Conservation (phyloP, 345 rosid species). For the Citrus sp. region DNA sequence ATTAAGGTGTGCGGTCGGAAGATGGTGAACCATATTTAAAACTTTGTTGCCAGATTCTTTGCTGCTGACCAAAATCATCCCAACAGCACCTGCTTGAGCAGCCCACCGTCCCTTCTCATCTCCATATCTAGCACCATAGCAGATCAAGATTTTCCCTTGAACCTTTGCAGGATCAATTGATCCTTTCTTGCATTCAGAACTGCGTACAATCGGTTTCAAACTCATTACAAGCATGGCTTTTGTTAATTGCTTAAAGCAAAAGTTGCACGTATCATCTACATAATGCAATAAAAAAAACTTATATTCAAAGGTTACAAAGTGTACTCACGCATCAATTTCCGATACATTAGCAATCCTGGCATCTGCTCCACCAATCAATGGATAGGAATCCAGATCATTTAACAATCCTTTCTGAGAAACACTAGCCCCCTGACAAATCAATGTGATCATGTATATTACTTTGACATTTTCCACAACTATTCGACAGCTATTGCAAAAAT, state of each 20-base stretch:
- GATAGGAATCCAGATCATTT: conserved; percentile 33
- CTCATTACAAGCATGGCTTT: too few relatives aligned
- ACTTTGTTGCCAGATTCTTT: too few relatives aligned
- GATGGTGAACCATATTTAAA: conserved; percentile 20
- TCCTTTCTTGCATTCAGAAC: too few relatives aligned
- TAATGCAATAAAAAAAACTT: too few relatives aligned
- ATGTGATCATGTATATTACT: neutral
- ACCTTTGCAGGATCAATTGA: too few relatives aligned
- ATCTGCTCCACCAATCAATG: conserved; percentile 43
- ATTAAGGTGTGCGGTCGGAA: conserved; percentile 35
- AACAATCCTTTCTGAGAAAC: conserved; percentile 40
- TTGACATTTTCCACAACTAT: too few relatives aligned
- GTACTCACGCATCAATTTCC: conserved; percentile 43
- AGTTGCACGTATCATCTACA: too few relatives aligned
- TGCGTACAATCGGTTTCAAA: too few relatives aligned
- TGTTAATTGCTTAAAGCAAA: too few relatives aligned
- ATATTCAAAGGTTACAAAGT: neutral
- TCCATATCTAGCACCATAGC: conserved; percentile 22
- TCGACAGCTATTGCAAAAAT: too few relatives aligned
- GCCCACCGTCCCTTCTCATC: conserved; percentile 34
- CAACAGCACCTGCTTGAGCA: conserved; percentile 43
- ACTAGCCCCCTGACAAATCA: conserved; percentile 53
- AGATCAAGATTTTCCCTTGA: conserved; percentile 35
- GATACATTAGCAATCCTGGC: conserved; percentile 36
- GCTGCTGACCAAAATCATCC: conserved; percentile 46